Conservation (phyloP, 2,329 filamentous ascomycete species). For the Decorospora gaudefroyi region DNA sequence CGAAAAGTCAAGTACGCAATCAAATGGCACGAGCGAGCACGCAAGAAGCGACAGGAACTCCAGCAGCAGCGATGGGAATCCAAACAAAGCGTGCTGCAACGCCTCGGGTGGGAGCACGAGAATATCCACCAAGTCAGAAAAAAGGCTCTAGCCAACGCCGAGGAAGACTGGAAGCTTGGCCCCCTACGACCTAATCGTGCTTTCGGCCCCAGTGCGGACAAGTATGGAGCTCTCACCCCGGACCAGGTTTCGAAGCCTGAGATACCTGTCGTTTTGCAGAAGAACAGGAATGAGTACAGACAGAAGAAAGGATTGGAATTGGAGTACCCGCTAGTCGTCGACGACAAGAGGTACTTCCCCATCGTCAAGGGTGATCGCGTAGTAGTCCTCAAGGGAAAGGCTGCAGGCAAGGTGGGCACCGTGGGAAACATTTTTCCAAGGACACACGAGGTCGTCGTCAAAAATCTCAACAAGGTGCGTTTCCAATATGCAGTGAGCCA, state of each 20-base stretch:
- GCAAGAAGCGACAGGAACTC: conserved; percentile 29
- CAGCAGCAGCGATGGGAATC: conserved; percentile 37
- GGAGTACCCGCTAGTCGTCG: conserved; percentile 37
- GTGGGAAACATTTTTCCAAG: conserved; percentile 60
- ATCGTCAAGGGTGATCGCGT: conserved; percentile 72
- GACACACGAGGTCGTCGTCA: conserved; percentile 42
- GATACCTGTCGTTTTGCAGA: conserved; percentile 46
- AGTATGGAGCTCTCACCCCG: conserved; percentile 62
- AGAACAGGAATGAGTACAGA: conserved; percentile 24
- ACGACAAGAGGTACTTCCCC: conserved; percentile 38
- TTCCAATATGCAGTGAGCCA: not conserved
- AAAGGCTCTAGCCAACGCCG: conserved; percentile 61
- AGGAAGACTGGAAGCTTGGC: conserved; percentile 79
- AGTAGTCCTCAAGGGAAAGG: conserved; percentile 74
- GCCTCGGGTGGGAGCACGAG: conserved; percentile 22
- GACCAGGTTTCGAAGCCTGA: conserved; percentile 39
- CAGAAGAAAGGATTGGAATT: conserved; percentile 27
- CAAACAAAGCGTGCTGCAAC: conserved; percentile 33
- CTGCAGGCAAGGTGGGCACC: conserved; percentile 82
- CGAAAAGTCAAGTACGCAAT: conserved; percentile 50
- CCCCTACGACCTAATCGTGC: conserved; percentile 77
- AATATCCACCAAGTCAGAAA: conserved; percentile 45
- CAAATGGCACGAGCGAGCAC: conserved; percentile 36
- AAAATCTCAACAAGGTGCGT: conserved; percentile 49
- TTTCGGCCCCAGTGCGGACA: conserved; percentile 61